Evolutionary conservation across 306 rosid genomes (phyloP).

Genomic region (Acacia confusa): DNA sequence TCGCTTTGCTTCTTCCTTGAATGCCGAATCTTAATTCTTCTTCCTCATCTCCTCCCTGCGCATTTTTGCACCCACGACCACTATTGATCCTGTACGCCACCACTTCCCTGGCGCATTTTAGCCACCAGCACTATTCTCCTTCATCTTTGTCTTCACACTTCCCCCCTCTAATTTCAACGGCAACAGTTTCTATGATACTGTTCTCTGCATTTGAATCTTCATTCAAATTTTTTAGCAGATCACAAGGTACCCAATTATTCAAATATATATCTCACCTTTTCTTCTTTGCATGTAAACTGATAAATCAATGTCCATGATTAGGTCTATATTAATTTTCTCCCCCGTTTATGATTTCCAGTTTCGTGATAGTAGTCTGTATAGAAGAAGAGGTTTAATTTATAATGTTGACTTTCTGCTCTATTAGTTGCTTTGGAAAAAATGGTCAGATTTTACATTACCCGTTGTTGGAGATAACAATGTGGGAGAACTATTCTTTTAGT

Average conservation of each 20-base stretch:
- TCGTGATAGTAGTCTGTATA: neutral
- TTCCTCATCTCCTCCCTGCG: neutral
- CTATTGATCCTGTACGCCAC: neutral
- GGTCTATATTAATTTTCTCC: neutral
- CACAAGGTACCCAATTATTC: constrained; percentile 21
- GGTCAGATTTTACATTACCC: constrained; percentile 11
- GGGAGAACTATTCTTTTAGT: neutral
- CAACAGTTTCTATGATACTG: constrained; percentile 33
- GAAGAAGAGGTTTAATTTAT: no score
- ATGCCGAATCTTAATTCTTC: neutral
- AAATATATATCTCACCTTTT: neutral
- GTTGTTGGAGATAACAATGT: constrained; percentile 29
- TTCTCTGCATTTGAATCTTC: neutral
- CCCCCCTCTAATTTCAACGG: constrained; percentile 19
- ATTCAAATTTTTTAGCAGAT: neutral
- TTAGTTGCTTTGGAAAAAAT: constrained; percentile 1
- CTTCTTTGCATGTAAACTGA: neutral
- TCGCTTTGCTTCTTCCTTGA: constrained; percentile 9
- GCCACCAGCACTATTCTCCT: neutral
- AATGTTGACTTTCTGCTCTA: no score
- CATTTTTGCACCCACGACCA: neutral
- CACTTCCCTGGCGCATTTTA: neutral
- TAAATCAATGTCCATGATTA: neutral
- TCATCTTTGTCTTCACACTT: neutral
- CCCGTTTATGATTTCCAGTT: neutral